These are phyloP conservation scores for Tetrahymena borealis DNA, from an alignment of 73 alveolate genomes.

Conservation along the genomic window DNA sequence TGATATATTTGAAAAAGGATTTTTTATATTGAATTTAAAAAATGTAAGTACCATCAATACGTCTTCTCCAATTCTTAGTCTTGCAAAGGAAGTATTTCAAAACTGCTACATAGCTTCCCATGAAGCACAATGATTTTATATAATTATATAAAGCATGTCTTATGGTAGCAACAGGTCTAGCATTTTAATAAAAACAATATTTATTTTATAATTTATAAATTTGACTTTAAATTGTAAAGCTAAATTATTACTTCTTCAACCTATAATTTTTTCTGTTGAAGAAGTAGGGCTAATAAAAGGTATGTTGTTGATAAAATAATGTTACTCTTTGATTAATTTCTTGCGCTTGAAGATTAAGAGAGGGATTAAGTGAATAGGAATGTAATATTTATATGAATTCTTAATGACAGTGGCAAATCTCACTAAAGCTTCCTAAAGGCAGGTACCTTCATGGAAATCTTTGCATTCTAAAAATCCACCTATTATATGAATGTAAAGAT, in stretches of 20 bases:
- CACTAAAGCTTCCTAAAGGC: slow-evolving; percentile 11
- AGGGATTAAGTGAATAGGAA: slow-evolving; percentile 41
- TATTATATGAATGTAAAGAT: background rate
- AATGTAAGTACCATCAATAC: slow-evolving; percentile 17
- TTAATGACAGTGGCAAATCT: slow-evolving; percentile 9
- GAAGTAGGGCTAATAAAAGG: too few species aligned
- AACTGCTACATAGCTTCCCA: slow-evolving; percentile 30
- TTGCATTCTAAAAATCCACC: slow-evolving; percentile 28
- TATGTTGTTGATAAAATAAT: too few species aligned
- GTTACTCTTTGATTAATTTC: slow-evolving; percentile 23
- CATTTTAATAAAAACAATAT: background rate
- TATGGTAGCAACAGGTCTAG: slow-evolving; percentile 30
- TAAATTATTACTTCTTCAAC: too few species aligned
- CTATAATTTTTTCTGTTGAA: too few species aligned
- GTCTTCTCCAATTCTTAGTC: slow-evolving; percentile 16
- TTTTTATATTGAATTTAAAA: background rate
- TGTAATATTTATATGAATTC: slow-evolving; percentile 40
- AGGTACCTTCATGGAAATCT: slow-evolving; percentile 44
- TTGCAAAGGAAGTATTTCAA: slow-evolving; percentile 30
- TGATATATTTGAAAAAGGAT: too few species aligned
- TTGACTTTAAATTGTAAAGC: too few species aligned
- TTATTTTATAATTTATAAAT: background rate
- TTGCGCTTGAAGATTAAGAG: slow-evolving; percentile 32
- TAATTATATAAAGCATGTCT: slow-evolving; percentile 22
- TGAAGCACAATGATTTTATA: slow-evolving; percentile 27